Percentiles rank a stretch among this genome's conserved stretches.
These are phyloP conservation scores for Cladophialophora psammophila DNA, from an alignment of 2,329 filamentous ascomycete species.

Conservation along the genomic window DNA sequence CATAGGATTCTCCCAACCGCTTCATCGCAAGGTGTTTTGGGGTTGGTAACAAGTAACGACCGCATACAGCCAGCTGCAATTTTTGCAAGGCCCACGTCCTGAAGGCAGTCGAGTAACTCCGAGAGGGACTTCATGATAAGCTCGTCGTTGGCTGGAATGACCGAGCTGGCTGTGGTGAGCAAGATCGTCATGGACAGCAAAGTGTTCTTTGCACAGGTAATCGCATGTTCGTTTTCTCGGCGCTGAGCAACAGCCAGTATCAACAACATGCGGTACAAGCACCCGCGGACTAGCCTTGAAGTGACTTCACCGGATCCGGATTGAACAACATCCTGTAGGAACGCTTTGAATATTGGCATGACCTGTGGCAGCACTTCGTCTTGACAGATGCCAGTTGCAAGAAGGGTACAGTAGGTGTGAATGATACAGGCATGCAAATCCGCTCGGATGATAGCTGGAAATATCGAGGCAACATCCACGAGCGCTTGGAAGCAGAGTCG, in stretches of 20 bases:
- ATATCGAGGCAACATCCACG: slow-evolving; percentile 93
- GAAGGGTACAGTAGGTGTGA: slow-evolving; percentile 92
- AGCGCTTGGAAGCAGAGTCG: slow-evolving; percentile 82
- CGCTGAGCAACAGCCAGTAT: slow-evolving; percentile 64
- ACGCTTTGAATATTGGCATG: slow-evolving; percentile 88
- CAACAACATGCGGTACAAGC: slow-evolving; percentile 79
- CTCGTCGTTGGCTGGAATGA: slow-evolving; percentile 76
- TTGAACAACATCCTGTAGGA: slow-evolving; percentile 69
- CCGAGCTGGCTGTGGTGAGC: slow-evolving; percentile 78
- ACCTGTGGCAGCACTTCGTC: slow-evolving; percentile 87
- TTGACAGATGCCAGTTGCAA: slow-evolving; percentile 87
- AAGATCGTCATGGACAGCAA: slow-evolving; percentile 88
- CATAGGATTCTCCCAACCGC: slow-evolving; percentile 77
- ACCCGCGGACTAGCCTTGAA: slow-evolving; percentile 79
- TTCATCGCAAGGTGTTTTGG: slow-evolving; percentile 70
- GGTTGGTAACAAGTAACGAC: slow-evolving; percentile 74
- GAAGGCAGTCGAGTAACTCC: slow-evolving; percentile 83
- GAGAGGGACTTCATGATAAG: slow-evolving; percentile 77
- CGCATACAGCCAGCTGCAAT: slow-evolving; percentile 90
- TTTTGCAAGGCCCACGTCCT: slow-evolving; percentile 68
- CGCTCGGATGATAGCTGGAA: slow-evolving; percentile 94
- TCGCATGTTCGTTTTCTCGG: slow-evolving; percentile 70
- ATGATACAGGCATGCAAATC: slow-evolving; percentile 96
- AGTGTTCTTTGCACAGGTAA: slow-evolving; percentile 91
- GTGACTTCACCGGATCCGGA: slow-evolving; percentile 51